Base-by-base conservation (phyloP, 2,329 filamentous ascomycete genomes). In the Dendrostoma leiphaemia region DNA sequence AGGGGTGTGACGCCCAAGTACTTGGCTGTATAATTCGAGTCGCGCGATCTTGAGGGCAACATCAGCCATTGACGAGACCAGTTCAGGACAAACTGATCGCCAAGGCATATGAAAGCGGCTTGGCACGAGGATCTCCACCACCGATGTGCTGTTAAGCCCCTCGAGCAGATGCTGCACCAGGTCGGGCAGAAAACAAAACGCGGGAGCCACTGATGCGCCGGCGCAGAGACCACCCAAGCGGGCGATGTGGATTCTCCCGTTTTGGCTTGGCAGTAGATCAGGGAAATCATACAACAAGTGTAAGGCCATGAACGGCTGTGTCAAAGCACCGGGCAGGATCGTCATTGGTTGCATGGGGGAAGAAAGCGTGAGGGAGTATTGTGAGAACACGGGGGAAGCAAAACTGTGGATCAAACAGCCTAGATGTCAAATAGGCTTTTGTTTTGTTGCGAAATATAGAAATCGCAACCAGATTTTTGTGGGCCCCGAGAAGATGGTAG, bases 361-460 rank as follows among this genome's bases (percentile, higher is more conserved):
- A 43, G 37, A 37, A 45, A 24, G 29, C 8, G 50, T 9, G 15
- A 26, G 43, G n/a, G 26, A 28, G 10, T 40, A 41, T 47, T 52
- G 53, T 40, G 53, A 41, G 43, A 53, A 38, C 54, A 52, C 31
- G 54, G 54, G n/a, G 34, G 37, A 32, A 48, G 45, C 53, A 50
- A 56, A 56, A 56, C 54, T 52, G 54, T 43, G 54, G 54, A 56
- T 56, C 54, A 56, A 53, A 56, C 54, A 49, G 21, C 26, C 48
- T 26, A 38, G 21, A 26, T 19, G 8, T 21, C 40, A 24, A 37
- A n/a, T 26, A 24, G 43, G 23, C 19, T 28, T 6, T 28, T 44
- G 23, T 21, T 17, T 37, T n/a, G 23, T 26, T 24, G 26, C 23
- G 26, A n/a, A 26, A 26, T 17, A n/a, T 26, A 26, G 44, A 35